Evolutionary conservation across 768 basidiomycete species (phyloP), one percentile per base, ranked within the genome.

Genomic region (Steccherinum ochraceum): DNA sequence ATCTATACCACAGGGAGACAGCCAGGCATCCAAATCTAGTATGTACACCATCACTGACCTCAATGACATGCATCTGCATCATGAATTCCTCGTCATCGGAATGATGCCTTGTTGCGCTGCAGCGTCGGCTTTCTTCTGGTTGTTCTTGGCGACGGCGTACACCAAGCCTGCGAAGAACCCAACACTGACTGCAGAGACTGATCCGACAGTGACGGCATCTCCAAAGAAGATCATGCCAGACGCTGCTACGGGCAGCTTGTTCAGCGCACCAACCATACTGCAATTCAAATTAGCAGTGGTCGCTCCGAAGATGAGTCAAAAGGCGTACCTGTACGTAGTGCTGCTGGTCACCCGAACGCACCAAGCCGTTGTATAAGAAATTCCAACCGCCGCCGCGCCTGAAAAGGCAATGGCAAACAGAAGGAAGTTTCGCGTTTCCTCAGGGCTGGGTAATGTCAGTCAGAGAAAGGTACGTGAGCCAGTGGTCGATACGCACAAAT

Each of bases 191-290:
- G 93, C 93, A 11, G 88, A 86, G 45, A 97, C 86, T 16, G 91
- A 94, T 41, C 93, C 89, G 46, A 85, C 64, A 5, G 91, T 96
- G 42, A 91, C 85, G 21, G 83, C 70, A 66, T 99, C 94, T 40
- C 92, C 93, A 64, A 96, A 96, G 72, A 96, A 96, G 53, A 99
- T 67, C 86, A 99, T 91, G 20, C 96, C 96, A n/a, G 93, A 96
- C 12, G 93, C 94, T 5, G 96, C 96, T 45, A 99, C 93, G 30
- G 96, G 96, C 18, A 99, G 76, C 72, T 98, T 98, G 72, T 98
- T 98, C 59, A 98, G 69, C 0, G 94, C 94, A 11, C 94, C 94
- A 50, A 96, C 93, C 94, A 98, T 98, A 58, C 88, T 92, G 56
- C 7, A 43, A n/a, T n/a, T n/a, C n/a, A n/a, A n/a, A n/a, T n/a